Evolutionary conservation across 2,329 filamentous ascomycete species (phyloP).

Genomic region (Fusarium domesticum): DNA sequence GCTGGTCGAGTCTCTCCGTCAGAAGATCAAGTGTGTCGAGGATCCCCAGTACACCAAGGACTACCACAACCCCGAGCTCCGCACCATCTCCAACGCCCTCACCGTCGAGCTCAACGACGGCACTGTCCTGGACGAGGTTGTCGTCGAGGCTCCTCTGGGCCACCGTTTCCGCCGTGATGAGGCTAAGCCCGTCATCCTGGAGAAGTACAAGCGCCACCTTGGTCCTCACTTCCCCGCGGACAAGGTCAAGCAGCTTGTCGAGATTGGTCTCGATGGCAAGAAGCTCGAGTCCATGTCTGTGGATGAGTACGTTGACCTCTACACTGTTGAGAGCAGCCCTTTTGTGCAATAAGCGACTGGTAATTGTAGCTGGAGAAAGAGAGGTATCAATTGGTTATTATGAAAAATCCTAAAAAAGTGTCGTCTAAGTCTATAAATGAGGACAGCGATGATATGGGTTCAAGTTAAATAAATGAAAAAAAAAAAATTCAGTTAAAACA

Average conservation of each 20-base stretch:
- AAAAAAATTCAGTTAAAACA: background rate
- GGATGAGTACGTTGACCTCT: slow-evolving; percentile 92
- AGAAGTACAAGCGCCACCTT: slow-evolving; percentile 93
- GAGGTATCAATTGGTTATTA: slow-evolving; percentile 7
- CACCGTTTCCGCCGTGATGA: slow-evolving; percentile 89
- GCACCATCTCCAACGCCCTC: slow-evolving; percentile 95
- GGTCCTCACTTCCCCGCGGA: slow-evolving; percentile 74
- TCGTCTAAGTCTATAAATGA: slow-evolving; percentile 5
- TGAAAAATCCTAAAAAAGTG: slow-evolving; percentile 14
- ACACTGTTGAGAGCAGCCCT: slow-evolving; percentile 60
- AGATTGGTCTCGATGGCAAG: slow-evolving; percentile 71
- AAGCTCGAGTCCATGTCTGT: slow-evolving; percentile 77
- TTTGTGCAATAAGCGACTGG: slow-evolving; percentile 39
- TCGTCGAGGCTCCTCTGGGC: slow-evolving; percentile 90
- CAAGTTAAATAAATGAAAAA: slow-evolving; percentile 3
- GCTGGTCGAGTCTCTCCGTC: slow-evolving; percentile 84
- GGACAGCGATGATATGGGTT: slow-evolving; percentile 8
- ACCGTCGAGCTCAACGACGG: slow-evolving; percentile 95
- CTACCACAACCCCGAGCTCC: slow-evolving; percentile 90
- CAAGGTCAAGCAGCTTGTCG: slow-evolving; percentile 77
- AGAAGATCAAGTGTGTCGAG: slow-evolving; percentile 95
- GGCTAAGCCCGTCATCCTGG: slow-evolving; percentile 94
- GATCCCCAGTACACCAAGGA: slow-evolving; percentile 91
- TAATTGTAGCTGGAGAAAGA: slow-evolving; percentile 3
- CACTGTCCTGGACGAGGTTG: slow-evolving; percentile 83